These are phyloP conservation scores for Globisporangium heterothallicum DNA, from an alignment of 352 stramenopile genomes.

Conservation along the genomic window DNA sequence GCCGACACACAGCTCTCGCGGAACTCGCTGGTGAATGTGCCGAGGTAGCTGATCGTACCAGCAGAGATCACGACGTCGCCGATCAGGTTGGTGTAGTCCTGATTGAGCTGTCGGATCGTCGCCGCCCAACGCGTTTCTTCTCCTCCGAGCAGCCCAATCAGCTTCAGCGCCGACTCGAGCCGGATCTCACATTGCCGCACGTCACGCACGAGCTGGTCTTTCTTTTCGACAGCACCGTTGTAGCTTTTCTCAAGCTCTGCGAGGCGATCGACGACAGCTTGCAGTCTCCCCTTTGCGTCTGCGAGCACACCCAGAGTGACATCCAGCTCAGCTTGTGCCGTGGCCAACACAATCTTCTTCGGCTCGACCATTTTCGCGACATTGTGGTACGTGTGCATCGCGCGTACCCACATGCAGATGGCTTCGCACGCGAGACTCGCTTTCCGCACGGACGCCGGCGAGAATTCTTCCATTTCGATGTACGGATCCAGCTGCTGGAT, in stretches of 20 bases:
- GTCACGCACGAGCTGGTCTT: slow-evolving; percentile 76
- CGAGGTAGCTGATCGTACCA: slow-evolving; percentile 91
- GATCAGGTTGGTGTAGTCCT: slow-evolving; percentile 85
- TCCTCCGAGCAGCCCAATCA: slow-evolving; percentile 87
- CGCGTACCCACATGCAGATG: slow-evolving; percentile 93
- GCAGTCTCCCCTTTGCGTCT: slow-evolving; percentile 76
- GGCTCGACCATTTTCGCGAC: slow-evolving; percentile 91
- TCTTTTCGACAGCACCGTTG: slow-evolving; percentile 83
- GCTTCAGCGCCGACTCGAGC: slow-evolving; percentile 85
- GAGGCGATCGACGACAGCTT: slow-evolving; percentile 84
- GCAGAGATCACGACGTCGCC: slow-evolving; percentile 90
- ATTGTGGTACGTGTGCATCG: slow-evolving; percentile 92
- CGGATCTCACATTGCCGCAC: slow-evolving; percentile 82
- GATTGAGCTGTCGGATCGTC: slow-evolving; percentile 75
- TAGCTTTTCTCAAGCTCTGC: slow-evolving; percentile 89
- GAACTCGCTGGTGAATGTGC: slow-evolving; percentile 92
- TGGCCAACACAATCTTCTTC: slow-evolving; percentile 84
- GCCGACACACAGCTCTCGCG: slow-evolving; percentile 73
- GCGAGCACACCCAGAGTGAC: slow-evolving; percentile 83
- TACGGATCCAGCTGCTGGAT: slow-evolving; percentile 87
- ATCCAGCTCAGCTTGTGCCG: slow-evolving; percentile 82
- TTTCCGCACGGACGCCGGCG: slow-evolving; percentile 84
- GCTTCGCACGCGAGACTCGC: slow-evolving; percentile 89
- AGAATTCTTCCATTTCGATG: slow-evolving; percentile 90
- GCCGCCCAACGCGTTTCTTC: slow-evolving; percentile 88